Conservation (phyloP, 2,329 filamentous ascomycete species). For the Onygenales sp. region DNA sequence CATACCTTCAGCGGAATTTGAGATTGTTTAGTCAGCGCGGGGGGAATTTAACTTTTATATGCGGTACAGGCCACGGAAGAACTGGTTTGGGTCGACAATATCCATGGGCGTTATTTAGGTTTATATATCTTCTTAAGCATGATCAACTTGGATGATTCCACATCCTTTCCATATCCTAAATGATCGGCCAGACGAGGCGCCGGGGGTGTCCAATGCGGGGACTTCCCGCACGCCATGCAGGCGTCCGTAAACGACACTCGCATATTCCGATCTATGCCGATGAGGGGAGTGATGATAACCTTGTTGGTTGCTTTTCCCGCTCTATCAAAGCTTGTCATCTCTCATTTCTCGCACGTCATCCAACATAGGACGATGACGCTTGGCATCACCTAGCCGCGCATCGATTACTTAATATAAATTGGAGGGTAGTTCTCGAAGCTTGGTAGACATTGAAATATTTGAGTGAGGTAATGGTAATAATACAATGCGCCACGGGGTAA, state of each 20-base stretch:
- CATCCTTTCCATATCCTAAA: too few relatives aligned
- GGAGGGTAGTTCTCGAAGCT: too few relatives aligned
- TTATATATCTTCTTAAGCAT: too few relatives aligned
- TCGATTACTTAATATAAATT: too few relatives aligned
- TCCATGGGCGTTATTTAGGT: too few relatives aligned
- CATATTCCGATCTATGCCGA: neutral
- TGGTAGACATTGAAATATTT: neutral
- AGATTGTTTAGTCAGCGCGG: conserved; percentile 6
- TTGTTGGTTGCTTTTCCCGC: neutral
- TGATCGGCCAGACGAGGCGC: too few relatives aligned
- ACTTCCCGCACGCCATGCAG: too few relatives aligned
- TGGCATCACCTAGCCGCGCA: neutral
- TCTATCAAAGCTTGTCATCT: neutral
- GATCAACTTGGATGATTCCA: neutral
- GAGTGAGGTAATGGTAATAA: neutral
- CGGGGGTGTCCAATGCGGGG: too few relatives aligned
- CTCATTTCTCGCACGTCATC: neutral
- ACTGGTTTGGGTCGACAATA: too few relatives aligned
- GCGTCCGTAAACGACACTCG: neutral
- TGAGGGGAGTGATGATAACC: neutral
- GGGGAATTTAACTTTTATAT: neutral
- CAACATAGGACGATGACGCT: neutral
- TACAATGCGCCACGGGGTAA: neutral
- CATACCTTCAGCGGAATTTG: neutral
- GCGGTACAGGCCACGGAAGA: too few relatives aligned